phyloP scores from a whole-genome alignment of 2,329 filamentous ascomycete genomes.

The Pezicula carpinea region DNA sequence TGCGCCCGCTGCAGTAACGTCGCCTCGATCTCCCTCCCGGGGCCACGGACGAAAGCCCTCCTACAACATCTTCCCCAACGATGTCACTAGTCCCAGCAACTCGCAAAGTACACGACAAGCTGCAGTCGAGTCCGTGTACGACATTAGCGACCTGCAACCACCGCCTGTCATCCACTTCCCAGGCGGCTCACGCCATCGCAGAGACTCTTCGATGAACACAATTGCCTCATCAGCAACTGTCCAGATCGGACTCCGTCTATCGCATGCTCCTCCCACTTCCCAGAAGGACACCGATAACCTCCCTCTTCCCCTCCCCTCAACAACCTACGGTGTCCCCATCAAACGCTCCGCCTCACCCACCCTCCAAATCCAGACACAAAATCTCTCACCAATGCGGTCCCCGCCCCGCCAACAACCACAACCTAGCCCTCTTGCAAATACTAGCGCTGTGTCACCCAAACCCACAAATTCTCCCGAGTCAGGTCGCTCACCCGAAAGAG shows the following conservation, averaged over 20 bases:
- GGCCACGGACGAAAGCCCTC: constrained; percentile 20
- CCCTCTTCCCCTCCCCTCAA: constrained; percentile 26
- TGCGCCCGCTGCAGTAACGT: not conserved
- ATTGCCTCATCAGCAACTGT: constrained; percentile 63
- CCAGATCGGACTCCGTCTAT: constrained; percentile 66
- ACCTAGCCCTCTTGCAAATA: constrained; percentile 5
- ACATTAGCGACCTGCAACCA: constrained; percentile 22
- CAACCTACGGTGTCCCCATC: constrained; percentile 28
- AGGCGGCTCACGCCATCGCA: constrained; percentile 28
- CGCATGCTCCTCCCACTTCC: constrained; percentile 36
- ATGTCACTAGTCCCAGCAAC: constrained; percentile 10
- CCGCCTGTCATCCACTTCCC: constrained; percentile 18
- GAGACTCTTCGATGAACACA: constrained; percentile 47
- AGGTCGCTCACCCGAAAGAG: constrained; percentile 5
- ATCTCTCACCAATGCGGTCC: not conserved
- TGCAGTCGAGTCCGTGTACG: constrained; percentile 23
- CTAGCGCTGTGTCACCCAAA: not conserved
- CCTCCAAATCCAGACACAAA: constrained; percentile 7
- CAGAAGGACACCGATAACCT: constrained; percentile 8
- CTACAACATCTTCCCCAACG: constrained; percentile 25
- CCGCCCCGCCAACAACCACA: constrained; percentile 5
- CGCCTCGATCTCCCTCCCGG: constrained; percentile 1
- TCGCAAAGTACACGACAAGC: constrained; percentile 4
- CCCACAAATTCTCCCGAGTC: constrained; percentile 6
- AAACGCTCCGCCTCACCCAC: constrained; percentile 27